Evolutionary conservation across 164 flowering plant genomes (phyloP), one percentile per base, ranked within the genome.

Genomic region (Tetracentron sinense): DNA sequence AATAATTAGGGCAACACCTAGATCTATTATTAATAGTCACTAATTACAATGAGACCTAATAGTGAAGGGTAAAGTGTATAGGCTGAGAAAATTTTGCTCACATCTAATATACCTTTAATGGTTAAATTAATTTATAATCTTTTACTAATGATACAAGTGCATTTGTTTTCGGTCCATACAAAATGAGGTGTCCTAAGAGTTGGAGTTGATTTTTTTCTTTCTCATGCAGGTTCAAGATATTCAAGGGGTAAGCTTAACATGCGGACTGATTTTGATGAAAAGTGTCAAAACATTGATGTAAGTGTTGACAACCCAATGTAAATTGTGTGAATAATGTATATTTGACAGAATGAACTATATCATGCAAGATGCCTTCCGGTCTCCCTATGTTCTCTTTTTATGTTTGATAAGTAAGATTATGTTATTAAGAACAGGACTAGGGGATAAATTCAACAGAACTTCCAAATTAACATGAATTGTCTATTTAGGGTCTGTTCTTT

Each of bases 161-260:
- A 20, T 4, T 47, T 27, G 19, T 29, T 50, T 50, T 21, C 15
- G 8, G 42, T 6, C 47, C 25, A 31, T 33, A 1, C 14, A 23
- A 23, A 51, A 50, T 20, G 1, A 52, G 35, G 11, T 7, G 6
- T 31, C 25, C 19, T n/a, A 25, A n/a, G 15, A 46, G 29, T 27
- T 57, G 33, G 47, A 42, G 31, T 16, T 53, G 31, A 11, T 65
- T 35, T 60, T 54, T 7, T 4, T 38, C 60, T 64, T 54, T 10
- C 21, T 23, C 58, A 49, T 74, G 60, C 81, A 82, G 92, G 73
- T 61, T 42, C 65, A 53, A 75, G 72, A 64, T 8, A 28, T 68
- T 65, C 78, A 22, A 76, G 29, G 48, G 73, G 69, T 53, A 69
- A 61, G 60, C 48, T 60, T 66, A 72, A 69, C n/a, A 46, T 68